These are phyloP conservation scores for Chenopodium quinoa DNA, from an alignment of 148 eudicot species.

Conservation along the genomic window DNA sequence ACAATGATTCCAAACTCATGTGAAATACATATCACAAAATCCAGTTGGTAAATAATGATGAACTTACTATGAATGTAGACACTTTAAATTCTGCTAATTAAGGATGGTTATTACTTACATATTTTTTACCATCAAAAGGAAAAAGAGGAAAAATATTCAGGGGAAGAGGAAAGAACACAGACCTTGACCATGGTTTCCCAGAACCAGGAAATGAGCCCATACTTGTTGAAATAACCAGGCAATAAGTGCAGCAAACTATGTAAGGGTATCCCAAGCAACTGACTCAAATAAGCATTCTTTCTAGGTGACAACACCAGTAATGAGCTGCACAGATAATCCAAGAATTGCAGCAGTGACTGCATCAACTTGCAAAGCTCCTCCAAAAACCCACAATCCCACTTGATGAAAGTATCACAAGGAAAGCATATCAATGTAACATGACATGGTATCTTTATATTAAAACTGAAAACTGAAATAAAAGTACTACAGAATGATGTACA, in stretches of 20 bases:
- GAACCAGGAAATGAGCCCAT: slow-evolving; percentile 97
- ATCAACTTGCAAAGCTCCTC: slow-evolving; percentile 77
- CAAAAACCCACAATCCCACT: slow-evolving; percentile 96
- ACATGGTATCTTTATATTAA: neutral
- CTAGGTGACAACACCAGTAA: slow-evolving; percentile 94
- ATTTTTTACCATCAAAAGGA: neutral
- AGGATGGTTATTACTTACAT: no score
- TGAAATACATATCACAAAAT: no score
- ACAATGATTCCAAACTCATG: no score
- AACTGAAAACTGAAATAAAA: neutral
- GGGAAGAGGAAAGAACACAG: slow-evolving; percentile 8
- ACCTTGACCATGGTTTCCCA: slow-evolving; percentile 95
- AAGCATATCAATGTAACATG: neutral
- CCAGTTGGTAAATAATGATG: no score
- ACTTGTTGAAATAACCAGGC: slow-evolving; percentile 99
- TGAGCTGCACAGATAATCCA: slow-evolving; percentile 74
- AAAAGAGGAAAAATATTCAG: neutral
- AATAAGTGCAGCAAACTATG: slow-evolving; percentile 95
- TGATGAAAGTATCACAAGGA: slow-evolving; percentile 24
- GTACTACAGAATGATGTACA: neutral
- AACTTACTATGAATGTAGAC: no score
- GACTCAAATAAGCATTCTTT: slow-evolving; percentile 88
- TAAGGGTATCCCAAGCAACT: slow-evolving; percentile 97
- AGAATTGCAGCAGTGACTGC: slow-evolving; percentile 98
- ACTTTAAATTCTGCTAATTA: no score